phyloP scores from a whole-genome alignment of 2,329 filamentous ascomycete genomes.

The Sporothrix variecibatus region DNA sequence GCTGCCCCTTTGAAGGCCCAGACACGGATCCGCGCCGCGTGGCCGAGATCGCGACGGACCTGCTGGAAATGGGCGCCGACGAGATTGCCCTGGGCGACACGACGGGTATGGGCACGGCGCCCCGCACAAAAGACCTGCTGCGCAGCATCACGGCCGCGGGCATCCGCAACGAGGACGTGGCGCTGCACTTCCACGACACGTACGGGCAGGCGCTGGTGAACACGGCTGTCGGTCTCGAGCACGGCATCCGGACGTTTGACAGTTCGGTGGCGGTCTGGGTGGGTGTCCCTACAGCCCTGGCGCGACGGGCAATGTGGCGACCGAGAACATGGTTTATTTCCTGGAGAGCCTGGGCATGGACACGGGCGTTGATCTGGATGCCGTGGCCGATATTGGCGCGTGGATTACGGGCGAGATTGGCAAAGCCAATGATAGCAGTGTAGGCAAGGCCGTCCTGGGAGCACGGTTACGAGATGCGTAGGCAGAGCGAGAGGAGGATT shows the following conservation, averaged over 20 bases:
- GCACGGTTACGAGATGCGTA: conserved; percentile 40
- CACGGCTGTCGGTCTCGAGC: conserved; percentile 72
- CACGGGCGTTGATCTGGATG: conserved; percentile 71
- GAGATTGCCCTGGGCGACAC: conserved; percentile 91
- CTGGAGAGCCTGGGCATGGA: conserved; percentile 72
- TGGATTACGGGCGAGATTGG: conserved; percentile 71
- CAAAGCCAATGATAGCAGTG: conserved; percentile 63
- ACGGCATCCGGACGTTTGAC: conserved; percentile 78
- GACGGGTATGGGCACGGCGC: conserved; percentile 85
- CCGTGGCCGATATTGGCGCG: conserved; percentile 66
- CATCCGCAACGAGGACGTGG: conserved; percentile 68
- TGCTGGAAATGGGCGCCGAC: conserved; percentile 85
- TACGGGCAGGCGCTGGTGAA: conserved; percentile 86
- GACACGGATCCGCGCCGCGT: conserved; percentile 65
- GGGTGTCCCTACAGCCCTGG: conserved; percentile 85
- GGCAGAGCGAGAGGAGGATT: background rate
- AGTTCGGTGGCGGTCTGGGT: conserved; percentile 75
- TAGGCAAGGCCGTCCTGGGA: conserved; percentile 62
- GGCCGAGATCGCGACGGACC: conserved; percentile 64
- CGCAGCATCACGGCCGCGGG: conserved; percentile 66
- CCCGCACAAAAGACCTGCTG: conserved; percentile 65
- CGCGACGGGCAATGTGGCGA: conserved; percentile 82
- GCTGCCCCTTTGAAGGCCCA: conserved; percentile 73
- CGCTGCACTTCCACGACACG: conserved; percentile 87
- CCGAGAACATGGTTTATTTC: conserved; percentile 81